Evolutionary conservation across 2,329 filamentous ascomycete species (phyloP).

Genomic region (Colletotrichum camelliae): DNA sequence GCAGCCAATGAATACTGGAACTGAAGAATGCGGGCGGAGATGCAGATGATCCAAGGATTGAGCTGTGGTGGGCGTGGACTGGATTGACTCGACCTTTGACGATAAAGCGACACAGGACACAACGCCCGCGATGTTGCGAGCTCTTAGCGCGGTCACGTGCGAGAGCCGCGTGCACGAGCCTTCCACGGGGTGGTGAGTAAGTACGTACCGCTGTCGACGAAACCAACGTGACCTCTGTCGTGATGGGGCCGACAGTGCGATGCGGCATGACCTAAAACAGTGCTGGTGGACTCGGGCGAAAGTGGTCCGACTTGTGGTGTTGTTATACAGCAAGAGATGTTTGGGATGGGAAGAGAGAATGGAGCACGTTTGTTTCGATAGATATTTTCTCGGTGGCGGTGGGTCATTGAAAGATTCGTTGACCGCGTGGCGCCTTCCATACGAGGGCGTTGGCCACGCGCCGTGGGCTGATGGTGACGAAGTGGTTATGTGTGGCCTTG

Average conservation of each 20-base stretch:
- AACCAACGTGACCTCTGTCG: constrained; percentile 3
- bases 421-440: neutral
- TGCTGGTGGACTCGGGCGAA: neutral
- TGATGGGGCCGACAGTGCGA: neutral
- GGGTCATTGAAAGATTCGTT: neutral
- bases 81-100: constrained; percentile 19
- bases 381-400: neutral
- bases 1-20: constrained; percentile 43
- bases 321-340: neutral
- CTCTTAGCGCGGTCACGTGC: constrained; percentile 25
- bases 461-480: neutral
- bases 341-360: neutral
- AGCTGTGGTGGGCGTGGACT: constrained; percentile 11
- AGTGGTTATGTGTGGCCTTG: neutral
- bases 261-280: neutral
- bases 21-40: constrained; percentile 43
- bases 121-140: constrained; percentile 22
- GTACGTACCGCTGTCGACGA: neutral
- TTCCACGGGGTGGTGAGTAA: neutral
- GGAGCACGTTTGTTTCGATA: neutral
- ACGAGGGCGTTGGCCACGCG: neutral
- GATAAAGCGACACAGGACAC: constrained; percentile 18
- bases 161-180: neutral
- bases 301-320: neutral
- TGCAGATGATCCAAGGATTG: constrained; percentile 27